phyloP scores from a whole-genome alignment of 129 eudicot genomes.

The Flaveria trinervia region DNA sequence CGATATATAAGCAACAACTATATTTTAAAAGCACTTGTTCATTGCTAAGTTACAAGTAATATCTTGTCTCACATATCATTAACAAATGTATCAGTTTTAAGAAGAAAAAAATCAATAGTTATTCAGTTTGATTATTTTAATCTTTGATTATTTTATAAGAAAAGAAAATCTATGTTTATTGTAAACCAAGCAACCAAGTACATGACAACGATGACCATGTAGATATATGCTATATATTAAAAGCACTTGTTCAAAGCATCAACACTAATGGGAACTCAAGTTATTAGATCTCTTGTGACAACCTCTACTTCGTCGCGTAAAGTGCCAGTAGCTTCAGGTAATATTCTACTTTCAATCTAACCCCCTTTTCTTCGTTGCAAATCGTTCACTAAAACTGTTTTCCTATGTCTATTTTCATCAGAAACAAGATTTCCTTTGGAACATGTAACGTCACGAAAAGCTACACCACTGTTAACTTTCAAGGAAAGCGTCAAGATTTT shows the following conservation, averaged over 20 bases:
- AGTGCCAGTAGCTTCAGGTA: slow-evolving; percentile 16
- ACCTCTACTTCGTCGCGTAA: background rate
- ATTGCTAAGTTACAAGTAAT: too few species aligned
- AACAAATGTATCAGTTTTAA: background rate
- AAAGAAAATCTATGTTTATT: background rate
- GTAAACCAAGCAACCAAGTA: slow-evolving; percentile 13
- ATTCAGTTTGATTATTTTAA: too few species aligned
- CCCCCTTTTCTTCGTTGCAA: background rate
- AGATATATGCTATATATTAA: background rate
- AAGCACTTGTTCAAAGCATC: slow-evolving; percentile 7
- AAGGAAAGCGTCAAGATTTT: background rate
- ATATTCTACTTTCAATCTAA: background rate
- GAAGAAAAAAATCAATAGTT: background rate
- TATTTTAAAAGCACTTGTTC: too few species aligned
- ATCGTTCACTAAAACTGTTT: background rate
- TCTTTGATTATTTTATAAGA: background rate
- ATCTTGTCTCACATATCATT: too few species aligned
- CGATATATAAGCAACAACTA: too few species aligned
- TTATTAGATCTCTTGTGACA: background rate
- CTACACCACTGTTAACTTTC: background rate
- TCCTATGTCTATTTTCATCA: background rate
- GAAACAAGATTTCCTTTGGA: slow-evolving; percentile 18
- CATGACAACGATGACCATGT: background rate
- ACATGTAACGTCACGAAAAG: slow-evolving; percentile 8
- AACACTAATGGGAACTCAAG: slow-evolving; percentile 22